Conservation (phyloP, 805 yeast species). For the Teunomyces funiuensis region DNA sequence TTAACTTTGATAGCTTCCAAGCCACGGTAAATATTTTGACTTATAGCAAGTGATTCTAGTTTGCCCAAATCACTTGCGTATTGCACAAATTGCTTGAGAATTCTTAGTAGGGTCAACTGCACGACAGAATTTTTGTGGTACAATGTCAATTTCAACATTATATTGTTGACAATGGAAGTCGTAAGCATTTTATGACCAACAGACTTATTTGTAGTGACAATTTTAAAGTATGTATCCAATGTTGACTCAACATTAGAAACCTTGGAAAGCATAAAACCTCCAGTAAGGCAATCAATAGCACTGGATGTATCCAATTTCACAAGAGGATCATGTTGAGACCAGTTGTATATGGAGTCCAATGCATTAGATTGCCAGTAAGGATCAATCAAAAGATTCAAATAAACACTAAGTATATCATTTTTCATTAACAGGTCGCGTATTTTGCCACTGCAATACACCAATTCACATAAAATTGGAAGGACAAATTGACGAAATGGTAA, state of each 20-base stretch:
- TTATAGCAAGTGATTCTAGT: constrained; percentile 2
- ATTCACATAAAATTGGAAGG: constrained; percentile 52
- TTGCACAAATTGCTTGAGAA: constrained; percentile 21
- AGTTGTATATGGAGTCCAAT: constrained; percentile 46
- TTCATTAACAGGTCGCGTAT: constrained; percentile 39
- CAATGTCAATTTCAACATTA: constrained; percentile 27
- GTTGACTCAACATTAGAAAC: constrained; percentile 45
- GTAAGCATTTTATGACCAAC: constrained; percentile 26
- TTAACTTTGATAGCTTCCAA: constrained; percentile 10
- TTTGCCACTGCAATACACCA: constrained; percentile 45
- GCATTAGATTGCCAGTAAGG: constrained; percentile 61
- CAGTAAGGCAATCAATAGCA: constrained; percentile 31
- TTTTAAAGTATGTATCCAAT: constrained; percentile 39
- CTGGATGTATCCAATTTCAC: constrained; percentile 22
- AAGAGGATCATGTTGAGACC: constrained; percentile 32
- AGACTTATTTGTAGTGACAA: constrained; percentile 22
- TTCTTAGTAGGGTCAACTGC: constrained; percentile 35
- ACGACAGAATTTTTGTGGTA: constrained; percentile 36
- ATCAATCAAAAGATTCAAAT: constrained; percentile 44
- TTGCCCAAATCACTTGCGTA: constrained; percentile 1
- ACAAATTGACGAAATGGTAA: constrained; percentile 51
- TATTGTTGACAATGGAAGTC: constrained; percentile 26
- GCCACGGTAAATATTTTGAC: constrained; percentile 6
- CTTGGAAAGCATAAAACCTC: constrained; percentile 41
- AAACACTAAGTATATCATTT: constrained; percentile 37